These are phyloP conservation scores for Corymbia calophylla DNA, from an alignment of 441 rosid species.

Conservation along the genomic window DNA sequence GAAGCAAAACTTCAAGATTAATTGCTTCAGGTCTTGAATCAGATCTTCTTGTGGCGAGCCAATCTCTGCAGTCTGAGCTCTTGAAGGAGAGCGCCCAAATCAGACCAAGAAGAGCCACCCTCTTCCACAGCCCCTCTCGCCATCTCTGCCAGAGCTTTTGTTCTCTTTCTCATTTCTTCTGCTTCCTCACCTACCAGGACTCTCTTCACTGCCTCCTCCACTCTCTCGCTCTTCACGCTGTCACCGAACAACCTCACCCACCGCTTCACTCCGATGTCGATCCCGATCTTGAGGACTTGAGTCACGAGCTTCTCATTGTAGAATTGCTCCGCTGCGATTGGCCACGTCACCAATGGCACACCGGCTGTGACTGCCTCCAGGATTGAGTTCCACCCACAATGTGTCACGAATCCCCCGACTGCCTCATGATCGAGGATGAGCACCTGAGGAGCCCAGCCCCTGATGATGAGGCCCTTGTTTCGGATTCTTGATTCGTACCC, in stretches of 20 bases:
- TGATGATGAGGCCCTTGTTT: not conserved
- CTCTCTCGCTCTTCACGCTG: not conserved
- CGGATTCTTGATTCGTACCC: not conserved
- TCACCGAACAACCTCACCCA: not conserved
- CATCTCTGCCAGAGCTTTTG: not conserved
- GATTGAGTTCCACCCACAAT: slow-evolving; percentile 8
- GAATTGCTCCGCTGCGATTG: slow-evolving; percentile 5
- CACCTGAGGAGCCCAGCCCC: slow-evolving; percentile 14
- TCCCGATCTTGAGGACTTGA: not conserved
- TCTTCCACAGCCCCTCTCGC: slow-evolving; percentile 5
- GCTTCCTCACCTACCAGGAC: not conserved
- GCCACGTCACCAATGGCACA: slow-evolving; percentile 8
- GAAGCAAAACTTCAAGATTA: not conserved
- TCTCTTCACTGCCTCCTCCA: slow-evolving; percentile 3
- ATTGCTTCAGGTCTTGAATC: not conserved
- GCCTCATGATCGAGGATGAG: not conserved
- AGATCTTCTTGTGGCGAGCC: not conserved
- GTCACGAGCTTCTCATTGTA: slow-evolving; percentile 7
- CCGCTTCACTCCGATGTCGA: not conserved
- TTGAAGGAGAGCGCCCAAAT: not conserved
- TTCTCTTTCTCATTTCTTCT: not conserved
- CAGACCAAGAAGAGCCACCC: not conserved
- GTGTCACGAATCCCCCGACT: not conserved
- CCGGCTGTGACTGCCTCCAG: not conserved
- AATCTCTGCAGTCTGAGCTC: not conserved